Base-by-base conservation (phyloP, 768 basidiomycete species). In the Tricholoma furcatifolium region DNA sequence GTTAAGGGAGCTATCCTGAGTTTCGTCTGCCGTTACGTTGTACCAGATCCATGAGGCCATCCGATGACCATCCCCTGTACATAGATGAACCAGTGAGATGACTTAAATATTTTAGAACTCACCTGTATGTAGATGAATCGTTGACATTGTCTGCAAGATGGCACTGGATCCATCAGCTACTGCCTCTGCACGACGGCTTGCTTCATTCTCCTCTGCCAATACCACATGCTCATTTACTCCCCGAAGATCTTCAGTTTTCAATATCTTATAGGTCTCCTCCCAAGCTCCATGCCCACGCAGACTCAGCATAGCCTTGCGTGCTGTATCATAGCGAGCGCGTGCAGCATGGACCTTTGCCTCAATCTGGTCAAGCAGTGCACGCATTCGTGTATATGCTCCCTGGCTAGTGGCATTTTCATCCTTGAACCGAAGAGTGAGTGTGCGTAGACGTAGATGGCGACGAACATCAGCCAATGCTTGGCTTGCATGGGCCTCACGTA, bases 201-300 rank as follows among this genome's bases (percentile, higher is more conserved):
- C 36, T 24, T 23, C 39, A 7, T 17, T 12, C 31, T 55, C 57
- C 21, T 58, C 46, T 21, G 47, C 34, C 8, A 23, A 39, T 7
- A 58, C 21, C 9, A 44, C 18, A 4, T 39, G 38, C 34, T 55
- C 47, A 15, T 50, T 54, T 14, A 47, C 11, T 24, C 34, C 46
- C 11, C 39, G 50, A 11, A 51, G 36, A 32, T 55, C 57, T 2
- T 52, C 32, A 3, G 38, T n/a, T 4, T 38, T 27, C 24, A 59
- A 24, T 17, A 31, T 31, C 23, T 20, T 38, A 5, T 42, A 49
- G 2, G 23, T 34, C 18, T 43, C 34, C 43, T 54, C 47, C 51
- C 47, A 54, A 10, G 31, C 14, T 27, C 56, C 56, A 21, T 18
- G 40, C 9, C 56, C 56, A 30, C 52, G 35, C n/a, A n/a, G n/a